Evolutionary conservation across 495 filamentous ascomycete genomes (phyloP).

Genomic region (Lepidopterella palustris): DNA sequence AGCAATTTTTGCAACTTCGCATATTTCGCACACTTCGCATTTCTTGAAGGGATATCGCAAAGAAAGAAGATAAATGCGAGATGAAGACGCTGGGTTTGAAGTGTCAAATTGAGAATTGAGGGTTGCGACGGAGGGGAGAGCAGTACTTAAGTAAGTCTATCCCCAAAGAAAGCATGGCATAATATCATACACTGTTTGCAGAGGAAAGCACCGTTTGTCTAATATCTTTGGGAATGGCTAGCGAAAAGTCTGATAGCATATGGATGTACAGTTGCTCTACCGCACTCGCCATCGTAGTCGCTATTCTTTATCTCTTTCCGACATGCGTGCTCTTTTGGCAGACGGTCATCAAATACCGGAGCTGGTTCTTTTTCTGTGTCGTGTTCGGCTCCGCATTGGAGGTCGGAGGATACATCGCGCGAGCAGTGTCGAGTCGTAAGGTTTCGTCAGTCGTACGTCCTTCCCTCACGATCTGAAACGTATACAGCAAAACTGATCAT

Average conservation of each 20-base stretch:
- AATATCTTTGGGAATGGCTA: neutral
- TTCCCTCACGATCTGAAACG: too few relatives aligned
- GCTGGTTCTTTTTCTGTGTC: constrained; percentile 21
- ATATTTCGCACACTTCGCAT: neutral
- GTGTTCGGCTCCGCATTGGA: constrained; percentile 15
- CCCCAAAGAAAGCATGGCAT: neutral
- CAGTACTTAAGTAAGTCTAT: neutral
- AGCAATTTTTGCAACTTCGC: neutral
- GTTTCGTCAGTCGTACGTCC: constrained; percentile 10
- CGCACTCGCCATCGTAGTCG: constrained; percentile 15
- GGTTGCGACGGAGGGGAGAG: neutral
- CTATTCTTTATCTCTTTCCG: constrained; percentile 15
- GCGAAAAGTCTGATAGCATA: constrained; percentile 1
- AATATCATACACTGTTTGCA: neutral
- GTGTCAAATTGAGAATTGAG: neutral
- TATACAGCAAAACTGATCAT: neutral
- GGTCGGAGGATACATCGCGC: constrained; percentile 19
- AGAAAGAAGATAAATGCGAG: neutral
- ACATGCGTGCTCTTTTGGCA: constrained; percentile 13
- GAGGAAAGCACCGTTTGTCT: neutral
- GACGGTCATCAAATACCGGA: constrained; percentile 18
- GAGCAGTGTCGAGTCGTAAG: constrained; percentile 8
- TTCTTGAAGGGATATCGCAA: neutral
- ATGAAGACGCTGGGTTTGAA: neutral
- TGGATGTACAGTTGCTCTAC: constrained; percentile 12